Evolutionary conservation across 2,329 filamentous ascomycete species (phyloP), one percentile per base, ranked within the genome.

Genomic region (Sordariomycetes sp.): DNA sequence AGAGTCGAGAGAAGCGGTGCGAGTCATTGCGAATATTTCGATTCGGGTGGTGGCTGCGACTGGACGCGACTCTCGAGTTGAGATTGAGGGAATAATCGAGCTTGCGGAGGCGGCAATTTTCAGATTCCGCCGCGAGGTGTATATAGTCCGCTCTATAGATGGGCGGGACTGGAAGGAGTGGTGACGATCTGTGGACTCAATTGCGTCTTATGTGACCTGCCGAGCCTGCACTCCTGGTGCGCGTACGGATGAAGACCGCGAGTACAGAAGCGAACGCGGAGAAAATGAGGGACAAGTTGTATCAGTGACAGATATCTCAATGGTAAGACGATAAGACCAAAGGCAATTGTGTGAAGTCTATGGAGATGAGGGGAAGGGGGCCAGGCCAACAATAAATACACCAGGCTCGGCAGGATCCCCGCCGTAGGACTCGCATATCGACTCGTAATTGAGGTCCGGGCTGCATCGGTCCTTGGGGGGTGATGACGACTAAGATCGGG

Each of bases 181-280:
- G 40, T n/a, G 34, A 55, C 22, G 24, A 40, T 24, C 24, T 55
- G 22, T 7, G 12, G 11, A 7, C 6, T n/a, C 4, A 50, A 12
- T 20, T n/a, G 20, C 5, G 46, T 50, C 18, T 35, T 54, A 48
- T 50, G n/a, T 22, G 34, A 24, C 24, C 43, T 50, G 43, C 54
- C 40, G 43, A 51, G 25, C 43, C n/a, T 51, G 55, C 55, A 57
- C 55, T n/a, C 55, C 43, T 35, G 55, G 43, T 57, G 55, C 55
- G 46, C 34, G 40, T 50, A 50, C 40, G 55, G n/a, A 50, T 16
- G 55, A 57, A 32, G 55, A 25, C 22, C 25, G 25, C 43, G 55
- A 51, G 55, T 28, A 48, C 16, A 56, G 40, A 32, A 46, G 46
- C 22, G 55, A 50, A 32, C 8, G 28, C 28, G 8, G 28, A 32